Base-by-base conservation (phyloP, 306 rosid genomes). In the Acacia confusa region DNA sequence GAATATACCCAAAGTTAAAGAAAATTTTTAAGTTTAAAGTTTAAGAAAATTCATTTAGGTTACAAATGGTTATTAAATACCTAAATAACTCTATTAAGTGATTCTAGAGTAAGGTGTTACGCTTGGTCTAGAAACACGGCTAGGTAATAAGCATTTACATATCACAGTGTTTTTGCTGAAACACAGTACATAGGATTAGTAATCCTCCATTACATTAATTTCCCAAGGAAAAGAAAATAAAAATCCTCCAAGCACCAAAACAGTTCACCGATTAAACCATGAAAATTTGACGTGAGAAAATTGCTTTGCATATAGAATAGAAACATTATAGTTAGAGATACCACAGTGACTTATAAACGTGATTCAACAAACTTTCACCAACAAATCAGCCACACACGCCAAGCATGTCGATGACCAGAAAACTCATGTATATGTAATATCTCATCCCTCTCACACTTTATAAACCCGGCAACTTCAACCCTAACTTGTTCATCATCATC, bases 281-380 rank as follows among this genome's bases (percentile, higher is more conserved):
- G 66, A 27, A 63, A 19, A 24, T 70, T 1, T 60, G 16, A 7
- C n/a, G 32, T 58, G 41, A 74, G 52, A 38, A 41, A 60, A 28
- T 15, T 22, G 43, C 20, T 2, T 47, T 38, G 50, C 14, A 47
- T 52, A 30, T 28, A 28, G 9, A 27, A 55, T 65, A 87, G 82
- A 76, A 80, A 80, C 34, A 69, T 78, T 72, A 58, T 63, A 65
- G 84, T 84, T 83, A 27, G 34, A 83, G 74, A 77, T 50, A 67
- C 22, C 74, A 75, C 22, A 70, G 3, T 76, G 55, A 32, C 91
- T 52, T 50, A 17, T 80, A 14, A 32, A 65, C 44, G 32, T 93
- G 97, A 86, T 70, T 81, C 86, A 89, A 84, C 97, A 70, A 90
- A 77, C 72, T 53, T 34, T 63, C 82, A 89, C 89, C 95, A 85